phyloP scores from a whole-genome alignment of 352 stramenopile species.

The Thraustochytrium sp. region DNA sequence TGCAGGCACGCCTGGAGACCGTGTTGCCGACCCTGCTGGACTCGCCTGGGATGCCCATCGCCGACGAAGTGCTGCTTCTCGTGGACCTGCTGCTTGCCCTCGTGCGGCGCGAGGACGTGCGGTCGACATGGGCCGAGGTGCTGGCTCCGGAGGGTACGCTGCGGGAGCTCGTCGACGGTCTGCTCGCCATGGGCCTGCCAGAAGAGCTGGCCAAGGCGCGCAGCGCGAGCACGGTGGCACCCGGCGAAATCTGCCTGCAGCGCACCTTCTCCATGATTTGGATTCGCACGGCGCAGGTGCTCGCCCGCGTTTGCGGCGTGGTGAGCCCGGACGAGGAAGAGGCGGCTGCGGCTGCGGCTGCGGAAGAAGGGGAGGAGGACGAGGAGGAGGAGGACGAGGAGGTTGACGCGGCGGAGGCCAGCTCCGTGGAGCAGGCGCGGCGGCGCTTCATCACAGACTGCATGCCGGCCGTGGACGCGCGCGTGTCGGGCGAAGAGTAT shows the following conservation, averaged over 20 bases:
- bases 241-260: not conserved
- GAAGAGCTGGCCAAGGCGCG: not conserved
- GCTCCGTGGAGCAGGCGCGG: no score
- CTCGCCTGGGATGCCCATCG: not conserved
- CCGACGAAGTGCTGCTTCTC: not conserved
- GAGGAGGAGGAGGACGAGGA: not conserved
- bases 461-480: not conserved
- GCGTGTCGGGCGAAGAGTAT: not conserved
- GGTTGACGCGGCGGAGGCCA: not conserved
- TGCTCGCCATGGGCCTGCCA: not conserved
- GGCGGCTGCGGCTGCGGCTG: not conserved
- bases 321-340: not conserved
- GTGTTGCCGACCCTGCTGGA: not conserved
- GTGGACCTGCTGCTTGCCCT: not conserved
- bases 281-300: not conserved
- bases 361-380: not conserved
- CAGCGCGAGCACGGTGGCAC: not conserved
- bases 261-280: conserved; percentile 2
- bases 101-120: not conserved
- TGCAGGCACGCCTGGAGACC: not conserved
- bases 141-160: not conserved
- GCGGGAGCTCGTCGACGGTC: not conserved
- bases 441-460: not conserved
- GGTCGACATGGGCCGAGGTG: not conserved
- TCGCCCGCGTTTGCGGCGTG: not conserved